Percentiles rank a stretch among this genome's conserved stretches.
Conservation (phyloP, 1,284 basidiomycete genomes). For the Cryptococcus wingfieldii region DNA sequence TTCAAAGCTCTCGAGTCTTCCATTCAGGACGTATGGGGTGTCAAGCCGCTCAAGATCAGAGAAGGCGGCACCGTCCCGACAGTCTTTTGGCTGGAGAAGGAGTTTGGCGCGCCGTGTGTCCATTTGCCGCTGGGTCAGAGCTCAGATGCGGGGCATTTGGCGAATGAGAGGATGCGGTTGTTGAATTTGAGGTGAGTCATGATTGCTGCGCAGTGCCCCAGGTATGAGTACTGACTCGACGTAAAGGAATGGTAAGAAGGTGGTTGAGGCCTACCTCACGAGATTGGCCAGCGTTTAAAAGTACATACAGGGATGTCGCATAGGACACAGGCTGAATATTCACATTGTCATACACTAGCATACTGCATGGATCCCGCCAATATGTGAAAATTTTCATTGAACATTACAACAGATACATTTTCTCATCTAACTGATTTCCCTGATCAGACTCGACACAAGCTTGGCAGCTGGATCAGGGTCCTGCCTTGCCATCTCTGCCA, state of each 20-base stretch:
- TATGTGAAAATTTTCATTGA: too few relatives aligned
- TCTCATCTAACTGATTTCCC: slow-evolving; percentile 28
- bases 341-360: too few relatives aligned
- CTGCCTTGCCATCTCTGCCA: slow-evolving; percentile 95
- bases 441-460: slow-evolving; percentile 63
- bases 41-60: slow-evolving; percentile 77
- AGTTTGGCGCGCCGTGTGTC: slow-evolving; percentile 58
- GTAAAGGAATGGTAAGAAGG: slow-evolving; percentile 43
- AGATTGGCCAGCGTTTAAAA: slow-evolving; percentile 25
- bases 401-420: not conserved
- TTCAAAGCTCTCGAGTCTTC: slow-evolving; percentile 77
- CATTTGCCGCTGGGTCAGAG: slow-evolving; percentile 47
- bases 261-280: slow-evolving; percentile 43
- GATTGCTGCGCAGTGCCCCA: not conserved
- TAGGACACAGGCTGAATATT: too few relatives aligned
- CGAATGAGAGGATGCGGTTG: slow-evolving; percentile 50
- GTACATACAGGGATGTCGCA: not conserved
- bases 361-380: too few relatives aligned
- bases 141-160: slow-evolving; percentile 47
- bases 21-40: slow-evolving; percentile 77
- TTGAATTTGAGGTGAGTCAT: slow-evolving; percentile 46
- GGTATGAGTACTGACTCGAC: too few relatives aligned
- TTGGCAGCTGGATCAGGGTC: slow-evolving; percentile 77
- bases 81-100: slow-evolving; percentile 86
- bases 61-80: slow-evolving; percentile 90